Evolutionary conservation across 2,329 filamentous ascomycete genomes (phyloP), one percentile per base, ranked within the genome.

Genomic region (Alternaria atra): DNA sequence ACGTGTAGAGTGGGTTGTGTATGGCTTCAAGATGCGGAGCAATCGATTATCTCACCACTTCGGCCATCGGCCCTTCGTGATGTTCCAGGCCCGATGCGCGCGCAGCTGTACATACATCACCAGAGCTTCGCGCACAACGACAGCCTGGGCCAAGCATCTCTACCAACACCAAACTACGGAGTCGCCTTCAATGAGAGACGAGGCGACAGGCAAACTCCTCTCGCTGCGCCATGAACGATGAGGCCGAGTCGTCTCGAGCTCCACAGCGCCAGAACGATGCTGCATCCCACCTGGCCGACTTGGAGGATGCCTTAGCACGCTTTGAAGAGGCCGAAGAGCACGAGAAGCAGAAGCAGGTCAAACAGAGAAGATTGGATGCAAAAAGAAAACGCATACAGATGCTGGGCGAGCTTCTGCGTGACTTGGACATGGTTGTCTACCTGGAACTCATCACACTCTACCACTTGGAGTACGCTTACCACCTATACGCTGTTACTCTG

Each of bases 401-500:
- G 62, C 81, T 89, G 40, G 84, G 87, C 67, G 82, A 86, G 55
- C 73, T 89, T 51, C 80, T 89, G 61, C 82, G 84, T 57, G 83
- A 84, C 68, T 75, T 89, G 43, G 87, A 90, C 69, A 82, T 86
- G 67, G 71, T 88, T 48, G 83, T 88, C 57, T 89, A 88, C 77
- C 84, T 87, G 73, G 81, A 90, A 78, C 79, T 90, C 60, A 86
- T 87, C 37, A 82, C 83, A 7, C 76, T 89, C 60, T 90, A 90
- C 75, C 87, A 89, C 73, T 83, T 89, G 77, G 87, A 90, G 86
- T 89, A 81, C 70, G 84, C 71, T 35, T n/a, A 32, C 35, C 7
- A 6, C 3, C 6, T 58, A 39, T 42, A 34, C 27, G 23, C 27
- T 53, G 15, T 40, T 30, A 20, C 30, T n/a, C 25, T 55, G 54